Conservation (phyloP, 2,329 filamentous ascomycete species). For the Aspergillus sp. region DNA sequence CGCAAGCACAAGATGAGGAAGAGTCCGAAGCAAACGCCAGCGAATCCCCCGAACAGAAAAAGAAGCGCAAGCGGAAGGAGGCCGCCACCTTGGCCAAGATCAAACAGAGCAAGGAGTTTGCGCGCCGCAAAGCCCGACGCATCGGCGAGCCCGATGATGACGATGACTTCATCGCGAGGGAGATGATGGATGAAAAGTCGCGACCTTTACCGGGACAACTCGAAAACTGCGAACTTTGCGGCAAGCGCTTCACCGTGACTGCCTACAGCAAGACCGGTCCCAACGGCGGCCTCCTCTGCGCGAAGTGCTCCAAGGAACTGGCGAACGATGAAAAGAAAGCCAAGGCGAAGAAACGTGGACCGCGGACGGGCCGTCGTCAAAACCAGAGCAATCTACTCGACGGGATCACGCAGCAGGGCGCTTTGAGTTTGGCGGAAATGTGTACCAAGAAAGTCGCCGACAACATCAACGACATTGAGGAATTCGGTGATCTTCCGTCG, state of each 20-base stretch:
- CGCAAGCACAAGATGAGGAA: slow-evolving; percentile 27
- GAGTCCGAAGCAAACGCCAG: slow-evolving; percentile 33
- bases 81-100: slow-evolving; percentile 44
- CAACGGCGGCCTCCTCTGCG: slow-evolving; percentile 81
- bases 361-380: slow-evolving; percentile 66
- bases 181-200: slow-evolving; percentile 56
- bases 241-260: slow-evolving; percentile 88
- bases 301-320: slow-evolving; percentile 73
- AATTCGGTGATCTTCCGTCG: slow-evolving; percentile 61
- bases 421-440: slow-evolving; percentile 49
- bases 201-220: slow-evolving; percentile 74
- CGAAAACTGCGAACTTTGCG: slow-evolving; percentile 81
- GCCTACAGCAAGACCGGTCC: slow-evolving; percentile 80
- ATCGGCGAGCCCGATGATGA: slow-evolving; percentile 44
- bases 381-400: slow-evolving; percentile 82
- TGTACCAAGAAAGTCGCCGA: slow-evolving; percentile 64
- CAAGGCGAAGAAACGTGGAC: slow-evolving; percentile 53
- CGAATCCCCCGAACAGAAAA: slow-evolving; percentile 45
- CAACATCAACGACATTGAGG: slow-evolving; percentile 62
- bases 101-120: slow-evolving; percentile 52
- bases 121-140: slow-evolving; percentile 41
- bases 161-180: slow-evolving; percentile 46
- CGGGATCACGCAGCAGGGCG: slow-evolving; percentile 52
- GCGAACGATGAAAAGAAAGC: slow-evolving; percentile 61
- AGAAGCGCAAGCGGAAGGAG: slow-evolving; percentile 58